phyloP scores from a whole-genome alignment of 108 stramenopile genomes.

The Nannochloropsis gaditana region DNA sequence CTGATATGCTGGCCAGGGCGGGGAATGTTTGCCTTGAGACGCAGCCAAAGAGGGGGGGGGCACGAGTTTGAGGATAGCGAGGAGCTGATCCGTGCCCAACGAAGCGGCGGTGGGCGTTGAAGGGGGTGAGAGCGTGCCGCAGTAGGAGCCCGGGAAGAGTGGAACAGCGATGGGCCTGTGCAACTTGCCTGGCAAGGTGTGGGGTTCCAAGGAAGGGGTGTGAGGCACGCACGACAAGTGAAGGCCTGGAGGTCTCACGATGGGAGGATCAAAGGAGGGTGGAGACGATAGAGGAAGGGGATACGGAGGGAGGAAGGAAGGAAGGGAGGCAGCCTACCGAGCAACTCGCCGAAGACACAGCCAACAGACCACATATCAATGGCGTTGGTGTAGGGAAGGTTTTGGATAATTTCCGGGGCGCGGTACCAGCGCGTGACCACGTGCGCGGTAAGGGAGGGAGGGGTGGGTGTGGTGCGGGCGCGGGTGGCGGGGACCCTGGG shows the following conservation, averaged over 20 bases:
- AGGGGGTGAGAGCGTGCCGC: not conserved
- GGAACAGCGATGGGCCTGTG: not conserved
- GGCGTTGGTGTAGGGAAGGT: not conserved
- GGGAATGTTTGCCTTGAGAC: too few relatives aligned
- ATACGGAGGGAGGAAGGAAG: constrained; percentile 37
- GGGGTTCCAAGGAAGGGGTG: not conserved
- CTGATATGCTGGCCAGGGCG: too few relatives aligned
- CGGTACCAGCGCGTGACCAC: constrained; percentile 66
- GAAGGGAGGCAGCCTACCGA: constrained; percentile 86
- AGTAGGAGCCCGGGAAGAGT: not conserved
- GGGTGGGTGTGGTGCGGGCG: too few relatives aligned
- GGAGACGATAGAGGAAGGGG: too few relatives aligned
- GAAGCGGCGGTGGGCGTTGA: not conserved
- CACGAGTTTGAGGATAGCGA: too few relatives aligned
- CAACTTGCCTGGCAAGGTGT: not conserved
- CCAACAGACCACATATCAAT: constrained; percentile 65
- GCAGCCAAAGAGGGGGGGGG: too few relatives aligned
- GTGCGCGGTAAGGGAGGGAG: constrained; percentile 55
- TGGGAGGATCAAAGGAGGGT: too few relatives aligned
- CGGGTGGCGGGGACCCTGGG: too few relatives aligned
- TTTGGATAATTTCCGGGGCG: constrained; percentile 62
- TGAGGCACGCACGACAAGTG: not conserved
- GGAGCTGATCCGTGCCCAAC: too few relatives aligned
- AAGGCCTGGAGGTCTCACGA: too few relatives aligned
- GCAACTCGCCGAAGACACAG: constrained; percentile 96